Conservation (phyloP, 768 basidiomycete genomes). For the Suillus bovinus region DNA sequence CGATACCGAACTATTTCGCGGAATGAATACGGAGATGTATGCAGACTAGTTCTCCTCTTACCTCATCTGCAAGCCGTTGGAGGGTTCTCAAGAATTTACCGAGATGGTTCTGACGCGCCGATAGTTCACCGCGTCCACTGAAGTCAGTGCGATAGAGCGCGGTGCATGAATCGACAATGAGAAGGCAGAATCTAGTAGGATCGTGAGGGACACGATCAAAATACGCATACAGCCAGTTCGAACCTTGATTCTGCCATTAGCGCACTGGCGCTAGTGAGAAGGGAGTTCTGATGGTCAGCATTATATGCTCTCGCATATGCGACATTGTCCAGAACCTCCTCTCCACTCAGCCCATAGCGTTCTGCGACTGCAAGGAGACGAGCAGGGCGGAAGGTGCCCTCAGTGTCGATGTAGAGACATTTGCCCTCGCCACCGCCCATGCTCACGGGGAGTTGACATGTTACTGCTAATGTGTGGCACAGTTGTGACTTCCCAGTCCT, state of each 20-base stretch:
- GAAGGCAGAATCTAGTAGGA: conserved; percentile 78
- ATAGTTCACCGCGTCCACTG: conserved; percentile 91
- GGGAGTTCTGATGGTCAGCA: conserved; percentile 92
- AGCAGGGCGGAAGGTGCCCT: conserved; percentile 97
- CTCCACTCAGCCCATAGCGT: conserved; percentile 94
- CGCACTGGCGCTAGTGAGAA: conserved; percentile 92
- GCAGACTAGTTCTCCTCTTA: conserved; percentile 35
- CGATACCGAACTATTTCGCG: conserved; percentile 82
- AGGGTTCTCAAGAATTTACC: conserved; percentile 94
- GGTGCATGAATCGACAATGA: conserved; percentile 96
- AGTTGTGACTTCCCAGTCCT: conserved; percentile 98
- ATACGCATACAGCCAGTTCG: conserved; percentile 24
- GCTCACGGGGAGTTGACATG: conserved; percentile 93
- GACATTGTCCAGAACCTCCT: conserved; percentile 97
- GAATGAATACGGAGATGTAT: conserved; percentile 13
- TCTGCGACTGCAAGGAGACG: conserved; percentile 94
- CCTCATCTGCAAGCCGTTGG: conserved; percentile 95
- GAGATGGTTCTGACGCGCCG: conserved; percentile 92
- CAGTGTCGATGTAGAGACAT: conserved; percentile 98
- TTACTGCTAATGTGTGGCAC: conserved; percentile 97
- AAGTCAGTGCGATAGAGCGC: conserved; percentile 96
- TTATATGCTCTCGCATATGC: conserved; percentile 99
- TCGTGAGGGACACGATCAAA: background rate
- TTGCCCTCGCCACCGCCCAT: conserved; percentile 99
- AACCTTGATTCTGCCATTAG: conserved; percentile 99